Evolutionary conservation across 2,329 filamentous ascomycete species (phyloP), one percentile per base, ranked within the genome.

Genomic region (Tolypocladium ophioglossoides): DNA sequence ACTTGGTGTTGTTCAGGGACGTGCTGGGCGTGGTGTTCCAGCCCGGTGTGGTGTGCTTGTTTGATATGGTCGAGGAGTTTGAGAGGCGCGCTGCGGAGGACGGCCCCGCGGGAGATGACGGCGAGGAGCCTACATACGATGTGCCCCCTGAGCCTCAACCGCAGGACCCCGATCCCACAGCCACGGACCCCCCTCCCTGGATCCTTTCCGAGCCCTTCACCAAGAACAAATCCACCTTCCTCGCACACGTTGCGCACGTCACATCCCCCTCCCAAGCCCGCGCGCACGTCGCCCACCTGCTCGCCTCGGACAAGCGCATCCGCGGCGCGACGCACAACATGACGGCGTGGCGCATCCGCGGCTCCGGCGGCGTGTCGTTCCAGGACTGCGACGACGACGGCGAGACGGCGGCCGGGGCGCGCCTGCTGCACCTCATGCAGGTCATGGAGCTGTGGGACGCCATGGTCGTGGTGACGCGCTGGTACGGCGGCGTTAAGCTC

Each of bases 341-440:
- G 66, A 91, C 87, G 22, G 92, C 92, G 1, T 97, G 91, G 89
- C 82, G 94, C 12, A 91, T 97, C 53, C 82, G 80, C 34, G 82
- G 80, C 0, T 65, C 7, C 7, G 20, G 44, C 11, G 50, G 30
- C 27, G 30, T 44, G 50, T 73, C 74, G 32, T 90, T 85, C 61
- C 91, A 97, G 69, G 94, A 99, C 70, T 96, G 86, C 66, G 89
- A 99, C 63, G 94, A 99, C 64, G 94, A 99, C 68, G 94, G 94
- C 2, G 94, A 99, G 77, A 88, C 88, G 30, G 94, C 94, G 7
- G 94, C 94, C 0, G 94, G 94, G 0, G 85, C 87, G 0, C 79
- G 94, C 44, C 71, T 99, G 64, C 71, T 97, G 56, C 90, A 95
- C 72, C 74, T 99, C 34, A 86, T 99, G 84, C 91, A 96, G 74